Evolutionary conservation across 768 basidiomycete species (phyloP).

Genomic region (Boletus bicolor): DNA sequence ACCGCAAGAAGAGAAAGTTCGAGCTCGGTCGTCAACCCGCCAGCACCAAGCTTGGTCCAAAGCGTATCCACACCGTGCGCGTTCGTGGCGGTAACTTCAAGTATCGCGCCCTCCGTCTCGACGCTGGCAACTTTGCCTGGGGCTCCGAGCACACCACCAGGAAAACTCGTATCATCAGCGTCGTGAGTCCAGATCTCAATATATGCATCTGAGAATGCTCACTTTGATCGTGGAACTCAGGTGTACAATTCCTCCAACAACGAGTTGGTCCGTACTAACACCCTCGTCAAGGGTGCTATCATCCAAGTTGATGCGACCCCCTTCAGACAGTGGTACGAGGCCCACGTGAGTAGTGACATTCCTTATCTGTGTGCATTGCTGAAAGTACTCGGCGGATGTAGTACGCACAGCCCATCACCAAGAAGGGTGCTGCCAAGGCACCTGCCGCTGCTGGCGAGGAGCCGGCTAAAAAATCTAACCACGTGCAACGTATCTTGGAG

Average conservation of each 20-base stretch:
- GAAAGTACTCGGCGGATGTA: constrained; percentile 30
- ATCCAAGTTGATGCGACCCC: constrained; percentile 98
- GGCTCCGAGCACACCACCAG: constrained; percentile 89
- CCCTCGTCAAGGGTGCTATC: constrained; percentile 94
- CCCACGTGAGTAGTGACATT: constrained; percentile 66
- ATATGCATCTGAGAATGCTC: neutral
- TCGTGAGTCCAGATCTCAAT: constrained; percentile 57
- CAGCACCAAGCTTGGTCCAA: constrained; percentile 92
- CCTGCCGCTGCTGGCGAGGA: constrained; percentile 45
- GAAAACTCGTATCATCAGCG: constrained; percentile 95
- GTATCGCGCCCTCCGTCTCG: constrained; percentile 93
- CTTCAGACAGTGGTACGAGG: constrained; percentile 99
- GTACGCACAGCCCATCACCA: constrained; percentile 95
- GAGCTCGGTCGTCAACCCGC: constrained; percentile 98
- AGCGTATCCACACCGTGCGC: constrained; percentile 94
- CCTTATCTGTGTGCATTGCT: neutral
- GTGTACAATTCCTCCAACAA: constrained; percentile 99
- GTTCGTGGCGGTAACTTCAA: constrained; percentile 95
- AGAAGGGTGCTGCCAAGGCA: constrained; percentile 68
- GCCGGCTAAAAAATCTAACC: constrained; percentile 82
- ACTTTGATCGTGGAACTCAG: constrained; percentile 36
- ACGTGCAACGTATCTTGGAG: constrained; percentile 81
- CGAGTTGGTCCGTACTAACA: constrained; percentile 99
- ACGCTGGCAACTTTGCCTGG: constrained; percentile 98
- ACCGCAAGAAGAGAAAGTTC: constrained; percentile 99